A percentile compares a stretch with the other conserved stretches of the same genome.
Conservation (phyloP, 495 filamentous ascomycete species). For the Cudoniella acicularis region DNA sequence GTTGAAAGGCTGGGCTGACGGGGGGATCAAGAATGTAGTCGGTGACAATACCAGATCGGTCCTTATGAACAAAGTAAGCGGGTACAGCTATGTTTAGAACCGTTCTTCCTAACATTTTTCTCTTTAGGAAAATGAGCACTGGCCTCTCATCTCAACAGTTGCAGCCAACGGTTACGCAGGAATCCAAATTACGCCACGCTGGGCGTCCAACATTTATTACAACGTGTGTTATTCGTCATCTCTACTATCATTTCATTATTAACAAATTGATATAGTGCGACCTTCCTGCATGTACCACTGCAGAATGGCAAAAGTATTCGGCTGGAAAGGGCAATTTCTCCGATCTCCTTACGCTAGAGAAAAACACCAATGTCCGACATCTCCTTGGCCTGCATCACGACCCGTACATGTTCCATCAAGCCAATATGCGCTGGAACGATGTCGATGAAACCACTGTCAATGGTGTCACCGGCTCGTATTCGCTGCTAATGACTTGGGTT, state of each 20-base stretch:
- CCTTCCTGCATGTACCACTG: constrained; percentile 47
- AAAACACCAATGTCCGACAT: constrained; percentile 49
- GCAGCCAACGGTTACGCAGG: constrained; percentile 50
- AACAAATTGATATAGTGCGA: constrained; percentile 33
- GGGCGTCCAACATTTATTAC: constrained; percentile 61
- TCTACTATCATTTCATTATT: background rate
- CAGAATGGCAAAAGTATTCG: constrained; percentile 59
- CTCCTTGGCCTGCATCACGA: constrained; percentile 52
- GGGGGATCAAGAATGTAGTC: constrained; percentile 55
- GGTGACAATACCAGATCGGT: constrained; percentile 57
- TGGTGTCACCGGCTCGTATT: constrained; percentile 41
- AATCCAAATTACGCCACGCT: constrained; percentile 55
- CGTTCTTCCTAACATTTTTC: background rate
- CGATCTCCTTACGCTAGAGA: constrained; percentile 45
- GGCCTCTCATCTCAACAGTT: constrained; percentile 50
- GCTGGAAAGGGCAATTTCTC: constrained; percentile 46
- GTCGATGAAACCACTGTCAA: constrained; percentile 48
- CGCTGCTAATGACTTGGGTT: constrained; percentile 57
- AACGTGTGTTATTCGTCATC: constrained; percentile 28
- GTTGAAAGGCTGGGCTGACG: constrained; percentile 55
- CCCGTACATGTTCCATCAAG: constrained; percentile 51
- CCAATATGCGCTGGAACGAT: constrained; percentile 53
- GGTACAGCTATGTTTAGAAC: background rate
- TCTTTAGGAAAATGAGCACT: constrained; percentile 38
- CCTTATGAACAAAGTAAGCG: constrained; percentile 37